phyloP scores from a whole-genome alignment of 495 filamentous ascomycete genomes.

The Penicillium pancosmium region DNA sequence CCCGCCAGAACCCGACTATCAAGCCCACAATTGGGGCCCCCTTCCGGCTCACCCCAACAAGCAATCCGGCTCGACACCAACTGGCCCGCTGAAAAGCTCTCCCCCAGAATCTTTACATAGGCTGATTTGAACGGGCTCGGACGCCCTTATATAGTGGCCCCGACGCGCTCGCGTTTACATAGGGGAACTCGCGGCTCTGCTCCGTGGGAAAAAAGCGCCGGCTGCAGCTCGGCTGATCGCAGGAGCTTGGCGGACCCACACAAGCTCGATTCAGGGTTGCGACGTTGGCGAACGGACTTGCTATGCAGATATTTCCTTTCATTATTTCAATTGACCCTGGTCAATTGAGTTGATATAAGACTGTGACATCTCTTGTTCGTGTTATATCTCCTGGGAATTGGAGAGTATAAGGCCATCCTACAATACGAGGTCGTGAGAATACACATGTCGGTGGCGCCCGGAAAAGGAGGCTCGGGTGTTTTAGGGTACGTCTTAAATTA shows the following conservation, averaged over 20 bases:
- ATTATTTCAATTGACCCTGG: neutral
- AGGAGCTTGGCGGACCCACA: conserved; percentile 36
- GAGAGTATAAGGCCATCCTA: too few relatives aligned
- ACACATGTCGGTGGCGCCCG: conserved; percentile 1
- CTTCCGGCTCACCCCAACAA: conserved; percentile 24
- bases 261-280: conserved; percentile 27
- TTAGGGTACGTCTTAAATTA: conserved; percentile 21
- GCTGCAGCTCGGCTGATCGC: conserved; percentile 30
- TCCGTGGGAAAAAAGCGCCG: conserved; percentile 20
- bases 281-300: conserved; percentile 16
- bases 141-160: conserved; percentile 13
- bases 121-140: conserved; percentile 3
- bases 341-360: too few relatives aligned
- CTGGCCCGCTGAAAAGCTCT: conserved; percentile 4
- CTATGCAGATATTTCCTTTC: neutral
- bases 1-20: conserved; percentile 32
- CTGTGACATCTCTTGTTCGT: too few relatives aligned
- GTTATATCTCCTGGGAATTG: too few relatives aligned
- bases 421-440: neutral
- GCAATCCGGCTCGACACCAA: conserved; percentile 11
- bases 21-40: conserved; percentile 9
- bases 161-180: conserved; percentile 1
- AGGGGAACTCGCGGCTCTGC: conserved; percentile 24
- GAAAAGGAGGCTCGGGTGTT: conserved; percentile 21
- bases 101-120: neutral